These are phyloP conservation scores for Saksenaea oblongispora DNA, from an alignment of 371 early-diverging fungal species.

Conservation along the genomic window DNA sequence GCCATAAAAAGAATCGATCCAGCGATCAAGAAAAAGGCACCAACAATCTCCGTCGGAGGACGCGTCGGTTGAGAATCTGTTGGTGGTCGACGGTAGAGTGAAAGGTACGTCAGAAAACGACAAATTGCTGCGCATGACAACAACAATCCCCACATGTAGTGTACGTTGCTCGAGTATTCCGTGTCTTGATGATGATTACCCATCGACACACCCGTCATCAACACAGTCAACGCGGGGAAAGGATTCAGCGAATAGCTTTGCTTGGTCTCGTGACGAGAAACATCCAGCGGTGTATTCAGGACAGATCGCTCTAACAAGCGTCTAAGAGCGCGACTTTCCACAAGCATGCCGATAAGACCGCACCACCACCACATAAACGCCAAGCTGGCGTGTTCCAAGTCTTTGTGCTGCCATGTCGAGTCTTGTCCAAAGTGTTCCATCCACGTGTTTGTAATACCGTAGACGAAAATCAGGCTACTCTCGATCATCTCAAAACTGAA, in stretches of 20 bases:
- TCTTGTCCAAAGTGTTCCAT: conserved; percentile 63
- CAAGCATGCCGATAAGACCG: conserved; percentile 58
- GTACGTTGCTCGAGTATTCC: conserved; percentile 54
- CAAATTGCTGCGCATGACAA: conserved; percentile 54
- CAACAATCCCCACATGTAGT: conserved; percentile 62
- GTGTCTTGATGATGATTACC: conserved; percentile 65
- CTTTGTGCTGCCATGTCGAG: conserved; percentile 61
- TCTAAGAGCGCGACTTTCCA: conserved; percentile 52
- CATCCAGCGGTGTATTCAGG: conserved; percentile 19
- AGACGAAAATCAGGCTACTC: conserved; percentile 48
- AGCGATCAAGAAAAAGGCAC: conserved; percentile 45
- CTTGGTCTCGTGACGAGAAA: conserved; percentile 20
- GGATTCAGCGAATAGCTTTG: conserved; percentile 44
- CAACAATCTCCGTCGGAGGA: conserved; percentile 45
- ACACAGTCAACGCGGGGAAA: conserved; percentile 61
- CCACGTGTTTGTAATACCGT: conserved; percentile 69
- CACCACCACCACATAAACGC: conserved; percentile 74
- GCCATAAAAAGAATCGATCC: conserved; percentile 57
- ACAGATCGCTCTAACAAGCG: conserved; percentile 31
- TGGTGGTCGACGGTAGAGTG: conserved; percentile 35
- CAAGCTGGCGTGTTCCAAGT: conserved; percentile 64
- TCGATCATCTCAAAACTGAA: conserved; percentile 56
- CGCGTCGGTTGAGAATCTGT: conserved; percentile 26
- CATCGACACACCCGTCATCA: conserved; percentile 67
- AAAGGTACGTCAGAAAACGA: conserved; percentile 51